These are phyloP conservation scores for Peniophora sp. DNA, from an alignment of 1,284 basidiomycete genomes.

Conservation along the genomic window DNA sequence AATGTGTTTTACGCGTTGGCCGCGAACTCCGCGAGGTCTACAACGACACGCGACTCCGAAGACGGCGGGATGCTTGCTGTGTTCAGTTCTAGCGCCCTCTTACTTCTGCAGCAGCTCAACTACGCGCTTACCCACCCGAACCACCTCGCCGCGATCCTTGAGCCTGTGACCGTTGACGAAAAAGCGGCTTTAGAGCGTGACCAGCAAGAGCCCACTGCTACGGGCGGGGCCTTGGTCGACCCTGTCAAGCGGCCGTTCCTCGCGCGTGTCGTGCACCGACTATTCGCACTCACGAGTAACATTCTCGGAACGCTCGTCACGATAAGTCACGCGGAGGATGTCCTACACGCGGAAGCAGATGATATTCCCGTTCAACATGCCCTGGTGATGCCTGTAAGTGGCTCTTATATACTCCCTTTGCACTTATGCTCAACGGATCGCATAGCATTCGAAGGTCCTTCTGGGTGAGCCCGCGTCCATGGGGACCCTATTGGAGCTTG, in stretches of 20 bases:
- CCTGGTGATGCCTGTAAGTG: slow-evolving; percentile 67
- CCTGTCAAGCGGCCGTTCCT: slow-evolving; percentile 62
- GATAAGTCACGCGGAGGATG: slow-evolving; percentile 62
- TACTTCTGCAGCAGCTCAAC: slow-evolving; percentile 81
- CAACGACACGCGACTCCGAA: slow-evolving; percentile 14
- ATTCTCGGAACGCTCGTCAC: slow-evolving; percentile 64
- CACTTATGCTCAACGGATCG: slow-evolving; percentile 11
- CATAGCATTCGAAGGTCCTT: slow-evolving; percentile 73
- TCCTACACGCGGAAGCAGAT: slow-evolving; percentile 58
- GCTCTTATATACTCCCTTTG: slow-evolving; percentile 2
- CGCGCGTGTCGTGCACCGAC: slow-evolving; percentile 56
- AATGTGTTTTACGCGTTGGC: slow-evolving; percentile 71
- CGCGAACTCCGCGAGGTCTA: slow-evolving; percentile 31
- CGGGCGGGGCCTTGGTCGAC: slow-evolving; percentile 42
- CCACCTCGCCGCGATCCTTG: slow-evolving; percentile 73
- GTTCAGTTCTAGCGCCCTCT: slow-evolving; percentile 59
- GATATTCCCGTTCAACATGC: slow-evolving; percentile 66
- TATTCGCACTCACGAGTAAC: slow-evolving; percentile 64
- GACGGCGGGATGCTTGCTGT: slow-evolving; percentile 51
- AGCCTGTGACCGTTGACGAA: slow-evolving; percentile 77
- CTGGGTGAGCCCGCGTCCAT: slow-evolving; percentile 71
- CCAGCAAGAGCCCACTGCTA: slow-evolving; percentile 15
- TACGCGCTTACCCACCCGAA: slow-evolving; percentile 89
- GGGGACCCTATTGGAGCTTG: slow-evolving; percentile 72
- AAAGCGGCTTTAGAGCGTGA: slow-evolving; percentile 59